These are phyloP conservation scores for Globisporangium paddicum DNA, from an alignment of 352 stramenopile species.

Conservation along the genomic window DNA sequence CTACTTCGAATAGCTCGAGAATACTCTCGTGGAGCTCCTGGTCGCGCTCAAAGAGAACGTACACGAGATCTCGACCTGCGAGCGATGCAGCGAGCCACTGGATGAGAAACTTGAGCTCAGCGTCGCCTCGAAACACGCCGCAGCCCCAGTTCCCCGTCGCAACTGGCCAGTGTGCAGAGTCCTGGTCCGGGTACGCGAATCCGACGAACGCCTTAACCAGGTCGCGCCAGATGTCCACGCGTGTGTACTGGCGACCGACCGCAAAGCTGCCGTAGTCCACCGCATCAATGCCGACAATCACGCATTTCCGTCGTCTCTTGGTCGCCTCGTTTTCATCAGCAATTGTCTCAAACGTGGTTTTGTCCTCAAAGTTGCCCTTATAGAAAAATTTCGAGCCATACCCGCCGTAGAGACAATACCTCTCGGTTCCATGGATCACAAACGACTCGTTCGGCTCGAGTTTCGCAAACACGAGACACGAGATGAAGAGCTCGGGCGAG, in stretches of 20 bases:
- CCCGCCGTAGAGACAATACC: slow-evolving; percentile 49
- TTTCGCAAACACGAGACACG: slow-evolving; percentile 59
- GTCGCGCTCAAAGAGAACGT: slow-evolving; percentile 53
- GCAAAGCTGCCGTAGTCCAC: slow-evolving; percentile 44
- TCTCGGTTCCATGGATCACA: slow-evolving; percentile 59
- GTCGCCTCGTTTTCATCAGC: not conserved
- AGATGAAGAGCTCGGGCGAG: slow-evolving; percentile 62
- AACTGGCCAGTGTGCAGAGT: slow-evolving; percentile 34
- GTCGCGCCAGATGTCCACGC: slow-evolving; percentile 48
- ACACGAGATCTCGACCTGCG: slow-evolving; percentile 37
- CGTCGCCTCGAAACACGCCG: slow-evolving; percentile 66
- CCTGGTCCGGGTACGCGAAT: slow-evolving; percentile 39
- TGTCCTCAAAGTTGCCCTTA: slow-evolving; percentile 37
- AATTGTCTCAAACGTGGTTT: slow-evolving; percentile 12
- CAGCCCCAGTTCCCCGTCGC: slow-evolving; percentile 83
- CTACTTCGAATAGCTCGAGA: slow-evolving; percentile 9
- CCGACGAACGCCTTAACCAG: slow-evolving; percentile 64
- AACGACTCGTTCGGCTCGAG: slow-evolving; percentile 68
- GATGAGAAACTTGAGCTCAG: slow-evolving; percentile 77
- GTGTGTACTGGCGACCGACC: slow-evolving; percentile 42
- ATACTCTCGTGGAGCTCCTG: slow-evolving; percentile 41
- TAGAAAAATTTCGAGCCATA: slow-evolving; percentile 61
- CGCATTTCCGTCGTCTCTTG: slow-evolving; percentile 33
- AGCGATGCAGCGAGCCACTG: slow-evolving; percentile 78
- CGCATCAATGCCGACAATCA: slow-evolving; percentile 72